Evolutionary conservation across 225 moss, liverwort and hornwort genomes (phyloP).

Genomic region (Bryoerythrophyllum caledonicum): DNA sequence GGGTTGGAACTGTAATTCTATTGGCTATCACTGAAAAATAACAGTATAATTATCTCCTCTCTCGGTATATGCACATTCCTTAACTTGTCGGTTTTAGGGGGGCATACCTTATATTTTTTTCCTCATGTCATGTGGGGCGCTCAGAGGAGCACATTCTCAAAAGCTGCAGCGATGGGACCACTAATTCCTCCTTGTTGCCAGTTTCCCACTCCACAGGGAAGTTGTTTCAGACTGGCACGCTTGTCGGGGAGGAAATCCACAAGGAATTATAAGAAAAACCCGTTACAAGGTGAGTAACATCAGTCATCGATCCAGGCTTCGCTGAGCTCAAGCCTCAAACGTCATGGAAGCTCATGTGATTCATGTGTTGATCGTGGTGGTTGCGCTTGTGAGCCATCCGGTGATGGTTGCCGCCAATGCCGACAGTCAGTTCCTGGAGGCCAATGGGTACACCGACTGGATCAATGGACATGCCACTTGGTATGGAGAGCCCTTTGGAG

Average conservation of each 20-base stretch:
- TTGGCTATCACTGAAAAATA: too few species aligned
- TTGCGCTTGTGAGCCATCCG: slow-evolving; percentile 16
- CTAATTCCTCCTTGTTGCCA: background rate
- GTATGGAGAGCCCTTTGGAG: slow-evolving; percentile 52
- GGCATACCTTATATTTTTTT: too few species aligned
- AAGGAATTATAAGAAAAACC: background rate
- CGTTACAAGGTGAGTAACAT: background rate
- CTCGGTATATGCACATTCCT: too few species aligned
- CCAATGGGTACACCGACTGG: slow-evolving; percentile 49
- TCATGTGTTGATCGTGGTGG: background rate
- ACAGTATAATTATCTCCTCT: too few species aligned
- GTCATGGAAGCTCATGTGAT: slow-evolving; percentile 16
- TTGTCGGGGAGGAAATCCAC: slow-evolving; percentile 3
- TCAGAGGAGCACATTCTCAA: slow-evolving; percentile 25
- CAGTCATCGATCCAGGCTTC: background rate
- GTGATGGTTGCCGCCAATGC: slow-evolving; percentile 1
- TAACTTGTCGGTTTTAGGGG: too few species aligned
- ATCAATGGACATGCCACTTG: slow-evolving; percentile 57
- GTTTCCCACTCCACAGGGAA: background rate
- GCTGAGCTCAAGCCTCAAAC: too few species aligned
- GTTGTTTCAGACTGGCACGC: background rate
- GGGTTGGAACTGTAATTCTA: too few species aligned
- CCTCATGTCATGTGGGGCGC: background rate
- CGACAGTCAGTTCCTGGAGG: slow-evolving; percentile 29
- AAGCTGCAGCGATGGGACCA: slow-evolving; percentile 28